Base-by-base conservation (phyloP, 352 stramenopile genomes). In the Pythium pyrilobum region DNA sequence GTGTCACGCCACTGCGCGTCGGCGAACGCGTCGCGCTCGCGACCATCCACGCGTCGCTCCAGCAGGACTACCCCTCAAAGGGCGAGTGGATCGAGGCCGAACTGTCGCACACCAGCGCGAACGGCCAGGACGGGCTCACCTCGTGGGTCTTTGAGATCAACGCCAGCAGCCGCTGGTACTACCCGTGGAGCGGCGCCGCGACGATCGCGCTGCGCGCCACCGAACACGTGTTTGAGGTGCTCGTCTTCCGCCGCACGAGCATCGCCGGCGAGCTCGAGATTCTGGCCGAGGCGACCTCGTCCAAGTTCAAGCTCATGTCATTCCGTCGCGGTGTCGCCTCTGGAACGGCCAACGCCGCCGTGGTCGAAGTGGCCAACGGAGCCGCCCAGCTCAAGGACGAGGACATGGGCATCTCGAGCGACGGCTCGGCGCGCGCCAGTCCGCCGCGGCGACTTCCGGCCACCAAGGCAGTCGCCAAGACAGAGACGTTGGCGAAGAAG, bases 181-280 rank as follows among this genome's bases (percentile, higher is more conserved):
- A 88, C 60, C 61, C 77, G 18, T 88, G 77, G 74, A 74, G 84
- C 33, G 85, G 72, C 44, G 77, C 64, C 3, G 74, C 65, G 39
- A 80, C 66, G 11, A 85, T 85, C 59, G 61, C 66, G 8, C 74
- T 85, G 39, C 68, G 77, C 4, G 69, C 78, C 46, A 77, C 56
- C 5, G 67, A 81, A 34, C 77, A 86, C 50, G 60, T 77, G 21
- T 64, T 85, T 18, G 55, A 66, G 38, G 49, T 56, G 38, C 28
- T 59, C 2, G 51, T 45, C 18, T 59, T 59, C 27, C 51, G 41
- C n/a, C 29, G 40, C 1, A 8, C 13, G 13, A n/a, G 32, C 11
- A 21, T 23, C 21, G 32, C 12, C 21, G 9, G 27, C 15, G 10
- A 43, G 31, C 23, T 59, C 1, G 12, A 51, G 39, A 6, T 59